Base-by-base conservation (phyloP, 2,329 filamentous ascomycete species). In the Penicillium verrucosum region DNA sequence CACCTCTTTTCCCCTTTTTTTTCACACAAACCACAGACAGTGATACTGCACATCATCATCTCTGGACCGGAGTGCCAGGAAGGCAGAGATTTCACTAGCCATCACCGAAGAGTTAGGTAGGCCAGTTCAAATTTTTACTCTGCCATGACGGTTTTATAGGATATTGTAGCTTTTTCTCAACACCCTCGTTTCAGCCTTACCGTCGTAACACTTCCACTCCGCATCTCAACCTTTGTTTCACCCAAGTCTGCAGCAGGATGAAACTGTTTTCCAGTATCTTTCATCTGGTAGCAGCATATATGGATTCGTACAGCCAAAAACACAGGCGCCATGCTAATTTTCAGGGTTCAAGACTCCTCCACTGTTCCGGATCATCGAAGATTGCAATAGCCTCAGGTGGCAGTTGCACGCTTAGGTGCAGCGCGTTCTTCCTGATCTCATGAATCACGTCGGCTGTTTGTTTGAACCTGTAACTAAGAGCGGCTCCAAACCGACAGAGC, bases 391-490 rank as follows among this genome's bases (percentile, higher is more conserved):
- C 62, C 40, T 71, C 69, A 5, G 50, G n/a, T 1, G 70, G 67
- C 10, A 70, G 46, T 18, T 12, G 54, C 25, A 67, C 54, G 5
- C 18, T 45, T 27, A 54, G 61, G 9, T 52, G 43, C 34, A 60
- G 41, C 16, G 60, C 59, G 2, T 59, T 53, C 3, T 38, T 59
- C 37, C 65, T 60, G 18, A 73, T 65, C 4, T 59, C 61, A n/a
- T 60, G 51, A 23, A 70, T 56, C 32, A 63, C 61, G 5, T 59
- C 59, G 34, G 65, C 60, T 2, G 63, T 68, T 12, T 59, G 49
- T 14, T 66, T 54, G 38, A 68, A 64, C 41, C 65, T 65, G 29
- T 60, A 62, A 36, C 67, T 62, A 47, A 72, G 64, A 3, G 66
- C 62, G 2, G 55, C 55, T 5, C 68, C 54, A 38, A 68, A 65